Evolutionary conservation across 1,284 basidiomycete species (phyloP), one percentile per base, ranked within the genome.

Genomic region (Schizophyllum amplum): DNA sequence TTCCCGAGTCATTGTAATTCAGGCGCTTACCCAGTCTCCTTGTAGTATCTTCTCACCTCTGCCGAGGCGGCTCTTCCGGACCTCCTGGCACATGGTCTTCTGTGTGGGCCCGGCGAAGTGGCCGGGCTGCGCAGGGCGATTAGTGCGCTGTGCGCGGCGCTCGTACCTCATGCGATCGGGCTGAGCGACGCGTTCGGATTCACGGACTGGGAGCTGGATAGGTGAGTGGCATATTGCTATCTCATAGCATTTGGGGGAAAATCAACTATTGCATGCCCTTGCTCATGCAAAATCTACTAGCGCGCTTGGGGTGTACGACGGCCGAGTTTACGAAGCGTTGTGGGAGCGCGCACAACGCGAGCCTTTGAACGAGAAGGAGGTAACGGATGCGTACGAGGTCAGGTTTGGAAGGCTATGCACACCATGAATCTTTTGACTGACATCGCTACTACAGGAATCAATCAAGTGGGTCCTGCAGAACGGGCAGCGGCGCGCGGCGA

Each of bases 111-210:
- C 57, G 15, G 57, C 60, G 4, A 61, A 66, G 2, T 58, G 58
- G 51, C 53, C 56, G 13, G 55, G 0, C 69, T 92, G 24, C 80
- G 88, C 7, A 65, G 76, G 25, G 73, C 79, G 1, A 80, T 90
- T 58, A 71, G 81, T 25, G 54, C 66, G 1, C 61, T 81, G 1
- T 81, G 84, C 70, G 61, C 69, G 22, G 72, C 76, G 49, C 65
- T 92, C 7, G 67, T 90, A 2, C 84, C 86, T 0, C 79, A 92
- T 60, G 79, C 79, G 4, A 82, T 92, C 56, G 85, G 82, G 0
- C 69, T 92, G 42, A 83, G 79, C 15, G 90, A 92, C 65, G 83
- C 85, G 1, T 90, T 92, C 65, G 85, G 83, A 0, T 88, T 88
- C 66, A 76, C 81, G 0, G 88, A 92, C 64, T 92, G 86, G 86